Evolutionary conservation across 129 eudicot species (phyloP).

Genomic region (Tagetes erecta): DNA sequence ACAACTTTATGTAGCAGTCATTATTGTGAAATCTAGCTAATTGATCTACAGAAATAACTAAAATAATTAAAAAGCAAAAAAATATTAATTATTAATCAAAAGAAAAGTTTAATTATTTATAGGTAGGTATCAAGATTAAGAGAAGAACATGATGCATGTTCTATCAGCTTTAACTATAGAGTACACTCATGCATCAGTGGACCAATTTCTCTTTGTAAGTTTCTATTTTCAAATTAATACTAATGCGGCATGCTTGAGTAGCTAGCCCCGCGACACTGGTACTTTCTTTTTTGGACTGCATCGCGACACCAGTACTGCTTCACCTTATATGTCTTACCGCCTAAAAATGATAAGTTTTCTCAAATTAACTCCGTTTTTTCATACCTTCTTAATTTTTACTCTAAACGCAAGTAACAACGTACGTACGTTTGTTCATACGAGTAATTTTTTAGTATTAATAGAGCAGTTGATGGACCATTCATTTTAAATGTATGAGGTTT

Average conservation of each 20-base stretch:
- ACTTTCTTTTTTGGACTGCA: too few relatives aligned
- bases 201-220: not conserved
- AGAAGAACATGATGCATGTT: constrained; percentile 22
- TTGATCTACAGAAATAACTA: not conserved
- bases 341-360: not conserved
- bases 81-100: not conserved
- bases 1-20: not conserved
- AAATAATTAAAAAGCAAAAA: not conserved
- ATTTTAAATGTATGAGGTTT: too few relatives aligned
- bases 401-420: too few relatives aligned
- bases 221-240: too few relatives aligned
- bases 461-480: too few relatives aligned
- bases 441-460: too few relatives aligned
- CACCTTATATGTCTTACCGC: too few relatives aligned
- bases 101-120: not conserved
- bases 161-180: constrained; percentile 22
- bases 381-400: not conserved
- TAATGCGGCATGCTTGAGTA: too few relatives aligned
- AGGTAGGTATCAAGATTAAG: constrained; percentile 2
- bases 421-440: not conserved
- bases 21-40: not conserved
- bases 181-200: constrained; percentile 8
- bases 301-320: too few relatives aligned
- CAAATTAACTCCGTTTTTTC: not conserved
- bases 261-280: too few relatives aligned